Conservation (phyloP, 2,329 filamentous ascomycete genomes). For the Corynespora cassiicola region DNA sequence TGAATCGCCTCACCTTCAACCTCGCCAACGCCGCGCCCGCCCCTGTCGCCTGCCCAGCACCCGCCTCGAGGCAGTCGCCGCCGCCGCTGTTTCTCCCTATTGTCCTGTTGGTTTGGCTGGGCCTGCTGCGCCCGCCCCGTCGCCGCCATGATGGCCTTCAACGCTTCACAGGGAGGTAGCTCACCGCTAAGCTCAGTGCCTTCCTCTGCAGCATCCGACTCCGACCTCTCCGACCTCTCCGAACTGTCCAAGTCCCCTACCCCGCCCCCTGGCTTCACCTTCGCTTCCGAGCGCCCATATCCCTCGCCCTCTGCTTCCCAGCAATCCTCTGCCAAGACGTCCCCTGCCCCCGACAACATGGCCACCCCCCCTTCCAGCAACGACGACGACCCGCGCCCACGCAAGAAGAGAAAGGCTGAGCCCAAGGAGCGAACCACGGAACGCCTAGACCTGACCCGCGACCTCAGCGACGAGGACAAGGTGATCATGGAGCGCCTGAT, state of each 20-base stretch:
- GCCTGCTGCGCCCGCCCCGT: too few relatives aligned
- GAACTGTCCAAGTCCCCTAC: constrained; percentile 36
- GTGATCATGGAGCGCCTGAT: constrained; percentile 73
- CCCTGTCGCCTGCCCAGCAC: neutral
- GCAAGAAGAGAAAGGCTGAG: constrained; percentile 70
- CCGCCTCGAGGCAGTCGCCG: constrained; percentile 1
- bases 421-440: constrained; percentile 78
- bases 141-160: too few relatives aligned
- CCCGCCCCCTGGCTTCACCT: constrained; percentile 38
- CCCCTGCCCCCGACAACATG: constrained; percentile 55
- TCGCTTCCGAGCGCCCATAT: constrained; percentile 36
- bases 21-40: neutral
- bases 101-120: too few relatives aligned
- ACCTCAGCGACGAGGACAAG: constrained; percentile 63
- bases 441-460: constrained; percentile 73
- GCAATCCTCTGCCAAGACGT: constrained; percentile 52
- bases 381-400: constrained; percentile 70
- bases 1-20: neutral
- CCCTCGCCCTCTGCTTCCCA: constrained; percentile 53
- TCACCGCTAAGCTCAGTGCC: constrained; percentile 49
- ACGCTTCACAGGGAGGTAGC: too few relatives aligned
- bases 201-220: constrained; percentile 47
- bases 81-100: neutral
- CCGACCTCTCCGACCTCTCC: constrained; percentile 37
- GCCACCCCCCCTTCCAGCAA: constrained; percentile 53